Evolutionary conservation across 768 basidiomycete species (phyloP).

Genomic region (Botryobasidium botryosum): DNA sequence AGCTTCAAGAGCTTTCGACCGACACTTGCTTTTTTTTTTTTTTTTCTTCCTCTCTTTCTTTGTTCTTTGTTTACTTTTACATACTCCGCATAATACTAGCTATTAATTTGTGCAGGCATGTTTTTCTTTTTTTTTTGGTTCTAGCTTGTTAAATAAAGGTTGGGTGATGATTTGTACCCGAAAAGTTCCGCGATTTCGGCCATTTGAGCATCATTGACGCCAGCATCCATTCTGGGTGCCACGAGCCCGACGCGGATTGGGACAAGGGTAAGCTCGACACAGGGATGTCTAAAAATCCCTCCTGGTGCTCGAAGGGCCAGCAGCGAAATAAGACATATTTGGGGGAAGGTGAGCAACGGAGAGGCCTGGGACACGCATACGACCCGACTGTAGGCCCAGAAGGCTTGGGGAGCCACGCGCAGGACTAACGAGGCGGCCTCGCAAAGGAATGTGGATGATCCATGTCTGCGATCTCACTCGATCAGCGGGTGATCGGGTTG

Average conservation of each 20-base stretch:
- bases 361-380: too few relatives aligned
- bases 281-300: conserved; percentile 66
- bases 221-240: conserved; percentile 28
- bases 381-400: conserved; percentile 58
- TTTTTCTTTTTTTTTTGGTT: conserved; percentile 81
- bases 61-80: too few relatives aligned
- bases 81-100: too few relatives aligned
- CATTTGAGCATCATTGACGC: conserved; percentile 35
- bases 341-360: too few relatives aligned
- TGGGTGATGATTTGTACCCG: conserved; percentile 41
- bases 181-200: conserved; percentile 45
- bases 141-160: conserved; percentile 69
- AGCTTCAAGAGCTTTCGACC: too few relatives aligned
- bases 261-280: conserved; percentile 45
- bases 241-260: conserved; percentile 64
- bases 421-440: conserved; percentile 71
- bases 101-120: conserved; percentile 22
- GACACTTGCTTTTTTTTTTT: too few relatives aligned
- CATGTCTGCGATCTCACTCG: conserved; percentile 62
- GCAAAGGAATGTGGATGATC: conserved; percentile 51
- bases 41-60: too few relatives aligned
- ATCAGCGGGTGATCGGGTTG: not conserved
- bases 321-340: not conserved
- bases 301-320: conserved; percentile 62
- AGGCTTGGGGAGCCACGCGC: conserved; percentile 52